These are phyloP conservation scores for Samsoniella hepiali DNA, from an alignment of 2,329 filamentous ascomycete species.

Conservation along the genomic window DNA sequence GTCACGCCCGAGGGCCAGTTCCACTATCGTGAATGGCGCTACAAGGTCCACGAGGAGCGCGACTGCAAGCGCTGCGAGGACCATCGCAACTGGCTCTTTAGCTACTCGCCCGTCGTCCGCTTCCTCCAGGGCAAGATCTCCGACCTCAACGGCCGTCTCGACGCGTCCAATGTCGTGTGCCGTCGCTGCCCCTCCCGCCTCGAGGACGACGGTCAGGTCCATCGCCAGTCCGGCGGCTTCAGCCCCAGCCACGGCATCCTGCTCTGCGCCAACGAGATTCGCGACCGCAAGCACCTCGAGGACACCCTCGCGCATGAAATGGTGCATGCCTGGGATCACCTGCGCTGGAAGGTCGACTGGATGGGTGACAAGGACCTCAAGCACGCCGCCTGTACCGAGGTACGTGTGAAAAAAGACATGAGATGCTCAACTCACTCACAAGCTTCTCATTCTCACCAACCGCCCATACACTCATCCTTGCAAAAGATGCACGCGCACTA, in stretches of 20 bases:
- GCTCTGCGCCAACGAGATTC: slow-evolving; percentile 88
- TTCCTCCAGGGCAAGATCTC: slow-evolving; percentile 82
- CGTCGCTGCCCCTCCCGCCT: slow-evolving; percentile 66
- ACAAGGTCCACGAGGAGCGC: slow-evolving; percentile 68
- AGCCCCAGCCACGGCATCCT: slow-evolving; percentile 82
- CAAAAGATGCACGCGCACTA: background rate
- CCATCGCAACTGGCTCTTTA: slow-evolving; percentile 77
- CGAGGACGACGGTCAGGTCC: slow-evolving; percentile 56
- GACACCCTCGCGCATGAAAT: slow-evolving; percentile 96
- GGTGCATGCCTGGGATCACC: slow-evolving; percentile 93
- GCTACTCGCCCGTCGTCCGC: slow-evolving; percentile 79
- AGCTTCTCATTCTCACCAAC: background rate
- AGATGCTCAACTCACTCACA: slow-evolving; percentile 12
- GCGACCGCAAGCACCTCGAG: slow-evolving; percentile 76
- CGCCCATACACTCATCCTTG: background rate
- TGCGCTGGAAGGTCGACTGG: slow-evolving; percentile 88
- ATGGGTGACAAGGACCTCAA: slow-evolving; percentile 66
- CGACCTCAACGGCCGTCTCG: slow-evolving; percentile 73
- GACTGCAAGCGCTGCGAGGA: slow-evolving; percentile 82
- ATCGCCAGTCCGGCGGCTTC: slow-evolving; percentile 75
- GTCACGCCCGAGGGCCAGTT: slow-evolving; percentile 67
- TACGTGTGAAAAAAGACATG: slow-evolving; percentile 36
- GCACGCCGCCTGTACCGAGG: slow-evolving; percentile 93
- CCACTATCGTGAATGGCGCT: slow-evolving; percentile 74
- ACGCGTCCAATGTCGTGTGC: slow-evolving; percentile 74